A percentile compares a stretch with the other conserved stretches of the same genome.
Evolutionary conservation across 805 yeast species (phyloP).

Genomic region (Metschnikowia cubensis): DNA sequence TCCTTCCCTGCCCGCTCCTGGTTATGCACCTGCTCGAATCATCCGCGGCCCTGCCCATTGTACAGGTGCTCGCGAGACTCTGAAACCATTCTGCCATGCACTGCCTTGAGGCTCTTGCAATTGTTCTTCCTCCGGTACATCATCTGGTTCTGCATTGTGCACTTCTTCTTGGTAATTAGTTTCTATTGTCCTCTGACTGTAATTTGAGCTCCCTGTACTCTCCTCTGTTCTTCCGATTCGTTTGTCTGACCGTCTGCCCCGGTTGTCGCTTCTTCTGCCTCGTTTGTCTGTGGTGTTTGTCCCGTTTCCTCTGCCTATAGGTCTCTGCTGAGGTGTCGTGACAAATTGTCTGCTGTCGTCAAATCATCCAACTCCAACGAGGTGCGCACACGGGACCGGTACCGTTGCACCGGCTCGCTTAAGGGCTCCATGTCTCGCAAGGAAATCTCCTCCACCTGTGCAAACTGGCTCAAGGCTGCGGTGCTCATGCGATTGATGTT

Average conservation of each 20-base stretch:
- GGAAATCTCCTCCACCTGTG: constrained; percentile 50
- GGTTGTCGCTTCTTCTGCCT: too few relatives aligned
- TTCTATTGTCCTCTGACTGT: too few relatives aligned
- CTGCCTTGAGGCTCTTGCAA: too few relatives aligned
- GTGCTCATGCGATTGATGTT: constrained; percentile 25
- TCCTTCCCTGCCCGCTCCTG: not conserved
- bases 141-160: too few relatives aligned
- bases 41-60: constrained; percentile 2
- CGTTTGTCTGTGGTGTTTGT: too few relatives aligned
- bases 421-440: constrained; percentile 32
- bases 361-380: constrained; percentile 37
- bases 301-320: not conserved
- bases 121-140: too few relatives aligned
- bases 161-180: too few relatives aligned
- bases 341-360: constrained; percentile 30
- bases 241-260: too few relatives aligned
- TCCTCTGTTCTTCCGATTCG: too few relatives aligned
- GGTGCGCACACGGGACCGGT: constrained; percentile 24
- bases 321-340: not conserved
- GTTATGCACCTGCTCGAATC: constrained; percentile 1
- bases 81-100: not conserved
- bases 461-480: constrained; percentile 29
- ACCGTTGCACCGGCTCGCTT: constrained; percentile 14
- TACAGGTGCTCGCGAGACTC: not conserved
- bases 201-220: too few relatives aligned